These are phyloP conservation scores for Cucurbitaria berberidis DNA, from an alignment of 2,329 filamentous ascomycete genomes.

Conservation along the genomic window DNA sequence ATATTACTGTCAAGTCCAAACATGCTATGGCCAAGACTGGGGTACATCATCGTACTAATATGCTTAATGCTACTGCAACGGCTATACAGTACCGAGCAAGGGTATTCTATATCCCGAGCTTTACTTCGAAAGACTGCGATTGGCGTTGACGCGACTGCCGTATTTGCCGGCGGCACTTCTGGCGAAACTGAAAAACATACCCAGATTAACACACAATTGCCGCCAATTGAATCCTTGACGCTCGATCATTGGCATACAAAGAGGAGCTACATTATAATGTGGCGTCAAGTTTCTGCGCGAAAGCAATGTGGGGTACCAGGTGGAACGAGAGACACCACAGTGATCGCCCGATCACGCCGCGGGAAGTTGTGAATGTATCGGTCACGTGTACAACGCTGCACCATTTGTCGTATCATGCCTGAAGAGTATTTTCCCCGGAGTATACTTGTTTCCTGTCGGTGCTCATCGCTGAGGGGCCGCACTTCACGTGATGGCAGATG, in stretches of 20 bases:
- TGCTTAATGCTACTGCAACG: slow-evolving; percentile 1
- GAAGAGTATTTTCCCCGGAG: not conserved
- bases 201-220: not conserved
- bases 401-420: not conserved
- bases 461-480: too few species aligned
- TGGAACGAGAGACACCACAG: not conserved
- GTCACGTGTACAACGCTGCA: not conserved
- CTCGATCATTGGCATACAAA: not conserved
- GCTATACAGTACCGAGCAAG: slow-evolving; percentile 2
- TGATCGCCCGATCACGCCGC: not conserved
- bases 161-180: not conserved
- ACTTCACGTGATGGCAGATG: too few species aligned
- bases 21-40: slow-evolving; percentile 4
- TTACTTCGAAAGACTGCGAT: not conserved
- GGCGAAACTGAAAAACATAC: not conserved
- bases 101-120: not conserved
- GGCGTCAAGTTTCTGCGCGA: not conserved
- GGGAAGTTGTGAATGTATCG: not conserved
- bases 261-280: not conserved
- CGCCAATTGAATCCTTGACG: not conserved
- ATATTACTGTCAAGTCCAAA: not conserved
- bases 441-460: too few species aligned
- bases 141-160: not conserved
- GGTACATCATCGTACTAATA: not conserved
- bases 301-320: not conserved